phyloP scores from a whole-genome alignment of 805 yeast genomes.

The Vanderwaltozyma verrucispora region DNA sequence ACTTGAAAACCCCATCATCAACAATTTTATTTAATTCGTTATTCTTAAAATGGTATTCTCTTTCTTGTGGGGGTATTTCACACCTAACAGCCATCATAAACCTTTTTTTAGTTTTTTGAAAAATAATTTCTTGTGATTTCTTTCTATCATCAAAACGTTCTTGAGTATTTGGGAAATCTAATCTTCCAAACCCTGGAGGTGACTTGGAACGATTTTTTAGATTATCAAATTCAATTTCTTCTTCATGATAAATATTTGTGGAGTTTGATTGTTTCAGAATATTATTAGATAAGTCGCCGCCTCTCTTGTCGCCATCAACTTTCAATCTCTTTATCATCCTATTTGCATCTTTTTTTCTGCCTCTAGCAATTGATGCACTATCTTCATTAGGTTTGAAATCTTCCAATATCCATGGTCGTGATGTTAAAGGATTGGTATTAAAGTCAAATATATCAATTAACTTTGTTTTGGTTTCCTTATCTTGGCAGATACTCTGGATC shows the following conservation, averaged over 20 bases:
- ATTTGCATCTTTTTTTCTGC: constrained; percentile 1
- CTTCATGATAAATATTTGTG: constrained; percentile 7
- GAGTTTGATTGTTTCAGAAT: background rate
- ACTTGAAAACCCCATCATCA: constrained; percentile 19
- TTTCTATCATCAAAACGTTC: constrained; percentile 33
- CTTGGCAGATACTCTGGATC: background rate
- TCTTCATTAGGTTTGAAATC: constrained; percentile 24
- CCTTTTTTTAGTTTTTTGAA: constrained; percentile 34
- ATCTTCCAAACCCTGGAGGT: constrained; percentile 51
- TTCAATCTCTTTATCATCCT: too few species aligned
- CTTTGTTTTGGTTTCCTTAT: too few species aligned
- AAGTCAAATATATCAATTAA: constrained; percentile 4
- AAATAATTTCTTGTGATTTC: constrained; percentile 27
- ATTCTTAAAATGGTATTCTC: constrained; percentile 39
- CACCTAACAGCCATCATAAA: constrained; percentile 35
- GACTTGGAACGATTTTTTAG: constrained; percentile 31
- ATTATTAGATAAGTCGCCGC: background rate
- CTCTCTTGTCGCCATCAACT: too few species aligned
- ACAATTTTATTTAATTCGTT: constrained; percentile 32
- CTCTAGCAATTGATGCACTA: background rate
- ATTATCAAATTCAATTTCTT: constrained; percentile 18
- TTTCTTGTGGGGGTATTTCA: constrained; percentile 19
- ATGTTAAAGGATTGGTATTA: constrained; percentile 20
- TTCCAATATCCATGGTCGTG: constrained; percentile 27
- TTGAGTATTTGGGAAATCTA: constrained; percentile 52